Base-by-base conservation (phyloP, 129 eudicot genomes). In the Arctium lappa region DNA sequence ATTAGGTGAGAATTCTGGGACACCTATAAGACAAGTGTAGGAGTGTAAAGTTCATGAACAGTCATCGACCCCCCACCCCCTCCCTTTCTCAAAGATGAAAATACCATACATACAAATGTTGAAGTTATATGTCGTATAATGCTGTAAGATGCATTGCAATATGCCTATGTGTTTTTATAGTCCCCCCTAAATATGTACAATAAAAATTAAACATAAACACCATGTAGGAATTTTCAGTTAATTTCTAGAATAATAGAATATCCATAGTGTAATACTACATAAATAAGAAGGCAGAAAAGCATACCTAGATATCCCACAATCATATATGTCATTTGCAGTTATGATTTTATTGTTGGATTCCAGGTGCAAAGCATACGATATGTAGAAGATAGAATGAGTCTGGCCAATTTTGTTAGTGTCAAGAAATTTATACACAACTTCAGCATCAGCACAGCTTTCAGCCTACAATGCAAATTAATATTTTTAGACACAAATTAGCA, bases 361-460 rank as follows among this genome's bases (percentile, higher is more conserved):
- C 94, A 95, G 75, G 78, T 83, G 92, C 81, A 85, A 73, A 79
- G 98, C 99, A 88, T 93, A 91, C 6, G 99, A 80, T 83, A 93
- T 91, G 88, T 84, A 95, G 85, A 88, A 93, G 32, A 91, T 74
- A 0, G 98, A 86, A 89, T 93, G 97, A 33, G 89, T 85, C 84
- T 91, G 88, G 2, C 98, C 99, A 36, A 95, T 95, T 78, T 77
- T 80, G 87, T 93, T 95, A 30, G 92, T 83, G 60, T 89, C 97
- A 79, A 95, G 87, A 90, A 95, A 95, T 16, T 72, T 84, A 85
- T 82, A 95, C 69, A 95, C 90, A 76, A 95, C 92, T 86, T 93
- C 92, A 73, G 99, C 97, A 86, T 95, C 99, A 32, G 37, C 78
- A 86, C 99, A 95, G 48, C 81, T 86, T 87, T 89, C 97, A 83